Conservation (phyloP, 1,139 yeast species). For the Yarrowia galli region DNA sequence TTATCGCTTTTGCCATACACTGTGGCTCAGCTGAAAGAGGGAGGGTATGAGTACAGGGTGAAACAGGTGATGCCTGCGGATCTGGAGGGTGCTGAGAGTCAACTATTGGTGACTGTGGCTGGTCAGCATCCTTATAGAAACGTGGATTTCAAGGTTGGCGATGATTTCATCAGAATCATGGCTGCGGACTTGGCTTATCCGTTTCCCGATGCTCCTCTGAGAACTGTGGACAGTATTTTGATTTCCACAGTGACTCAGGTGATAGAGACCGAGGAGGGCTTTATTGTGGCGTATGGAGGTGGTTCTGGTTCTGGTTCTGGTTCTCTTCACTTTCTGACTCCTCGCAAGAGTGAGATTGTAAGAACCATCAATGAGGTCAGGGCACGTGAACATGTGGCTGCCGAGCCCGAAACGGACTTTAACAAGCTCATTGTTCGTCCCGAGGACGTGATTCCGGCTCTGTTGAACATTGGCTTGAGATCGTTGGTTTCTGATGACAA, state of each 20-base stretch:
- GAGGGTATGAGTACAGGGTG: conserved; percentile 31
- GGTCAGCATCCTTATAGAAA: background rate
- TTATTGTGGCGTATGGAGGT: background rate
- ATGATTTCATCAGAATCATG: conserved; percentile 67
- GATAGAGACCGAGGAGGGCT: conserved; percentile 24
- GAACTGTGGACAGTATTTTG: conserved; percentile 44
- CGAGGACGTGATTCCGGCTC: conserved; percentile 46
- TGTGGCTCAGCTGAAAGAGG: conserved; percentile 41
- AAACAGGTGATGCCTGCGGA: conserved; percentile 5
- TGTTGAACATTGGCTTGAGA: conserved; percentile 70
- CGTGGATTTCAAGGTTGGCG: conserved; percentile 64
- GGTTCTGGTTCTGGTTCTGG: background rate
- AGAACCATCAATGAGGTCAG: conserved; percentile 44
- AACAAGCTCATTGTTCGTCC: conserved; percentile 40
- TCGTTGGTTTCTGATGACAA: conserved; percentile 69
- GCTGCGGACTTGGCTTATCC: conserved; percentile 61
- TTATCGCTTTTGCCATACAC: conserved; percentile 44
- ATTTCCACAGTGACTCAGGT: conserved; percentile 37
- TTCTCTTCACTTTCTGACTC: background rate
- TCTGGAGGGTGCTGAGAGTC: conserved; percentile 27
- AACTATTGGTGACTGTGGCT: conserved; percentile 41
- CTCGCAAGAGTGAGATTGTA: conserved; percentile 44
- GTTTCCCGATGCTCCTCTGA: conserved; percentile 47
- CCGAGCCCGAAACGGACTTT: conserved; percentile 26
- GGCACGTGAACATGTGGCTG: conserved; percentile 22